Evolutionary conservation across 2,329 filamentous ascomycete genomes (phyloP), one percentile per base, ranked within the genome.

Genomic region (Neonectria coccinea): DNA sequence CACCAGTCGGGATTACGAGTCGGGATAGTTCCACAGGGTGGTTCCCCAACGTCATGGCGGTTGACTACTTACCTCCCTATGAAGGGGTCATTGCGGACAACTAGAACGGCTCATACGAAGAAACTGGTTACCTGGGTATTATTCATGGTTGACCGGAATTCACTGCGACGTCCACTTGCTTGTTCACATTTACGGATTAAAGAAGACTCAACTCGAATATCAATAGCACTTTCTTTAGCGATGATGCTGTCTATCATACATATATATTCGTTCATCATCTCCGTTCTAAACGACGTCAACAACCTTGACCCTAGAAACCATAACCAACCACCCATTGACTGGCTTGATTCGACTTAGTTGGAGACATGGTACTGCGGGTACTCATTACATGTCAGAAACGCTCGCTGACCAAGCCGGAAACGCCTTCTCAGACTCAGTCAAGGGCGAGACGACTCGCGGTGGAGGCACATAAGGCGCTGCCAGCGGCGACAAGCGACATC

Each of bases 21-120:
- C 12, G 39, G 54, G 59, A 56, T 48, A 44, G n/a, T 20, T 61
- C 27, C 36, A 56, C 33, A 36, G 59, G 48, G 48, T 48, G 58
- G 48, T 31, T 52, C 31, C 27, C 31, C 11, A 4, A 8, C 5
- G 39, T 42, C 36, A 39, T 47, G 39, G 59, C 48, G 33, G 29
- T 48, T 25, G 22, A 48, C 45, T 25, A 10, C 25, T 25, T 31
- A 5, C 5, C 12, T 39, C 9, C 50, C 57, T 41, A 25, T 33
- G 29, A 25, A 52, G 54, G 25, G 41, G 44, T 20, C 33, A 44
- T 44, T 29, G 31, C n/a, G 11, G 18, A 29, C 45, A 18, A 2
- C n/a, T 39, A 54, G 12, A 41, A 57, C 57, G n/a, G 16, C 22
- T 36, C 33, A 33, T 8, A 20, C 4, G 18, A n/a, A 25, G 12